phyloP scores from a whole-genome alignment of 495 filamentous ascomycete species.

The Daldinia concentrica region DNA sequence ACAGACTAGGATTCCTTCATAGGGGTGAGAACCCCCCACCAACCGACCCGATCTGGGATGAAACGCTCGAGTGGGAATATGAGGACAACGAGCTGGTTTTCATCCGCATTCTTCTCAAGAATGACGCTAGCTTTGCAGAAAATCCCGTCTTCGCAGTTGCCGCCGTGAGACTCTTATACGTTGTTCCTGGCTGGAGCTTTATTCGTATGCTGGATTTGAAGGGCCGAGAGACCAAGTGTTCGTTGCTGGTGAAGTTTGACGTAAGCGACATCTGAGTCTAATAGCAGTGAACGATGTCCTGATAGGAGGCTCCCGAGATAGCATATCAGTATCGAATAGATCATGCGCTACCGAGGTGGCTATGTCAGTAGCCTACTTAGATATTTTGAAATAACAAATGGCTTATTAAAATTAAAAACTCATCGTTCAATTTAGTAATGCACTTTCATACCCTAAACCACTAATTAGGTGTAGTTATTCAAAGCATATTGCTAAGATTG shows the following conservation, averaged over 20 bases:
- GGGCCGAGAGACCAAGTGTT: constrained; percentile 60
- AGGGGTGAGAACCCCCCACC: constrained; percentile 54
- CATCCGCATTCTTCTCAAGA: constrained; percentile 62
- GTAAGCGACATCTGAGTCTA: constrained; percentile 46
- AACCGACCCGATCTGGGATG: constrained; percentile 62
- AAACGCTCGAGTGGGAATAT: constrained; percentile 63
- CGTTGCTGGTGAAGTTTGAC: constrained; percentile 61
- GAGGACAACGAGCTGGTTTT: constrained; percentile 65
- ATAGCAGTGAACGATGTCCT: background rate
- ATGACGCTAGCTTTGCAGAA: constrained; percentile 59
- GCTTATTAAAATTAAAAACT: too few species aligned
- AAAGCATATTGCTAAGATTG: too few species aligned
- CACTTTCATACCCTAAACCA: too few species aligned
- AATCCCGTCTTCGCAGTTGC: constrained; percentile 61
- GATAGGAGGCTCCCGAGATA: too few species aligned
- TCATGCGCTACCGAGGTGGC: too few species aligned
- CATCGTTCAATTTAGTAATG: too few species aligned
- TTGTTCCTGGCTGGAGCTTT: constrained; percentile 60
- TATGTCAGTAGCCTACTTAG: too few species aligned
- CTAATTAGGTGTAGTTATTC: too few species aligned
- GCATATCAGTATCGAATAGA: too few species aligned
- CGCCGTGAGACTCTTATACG: constrained; percentile 59
- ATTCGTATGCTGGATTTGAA: constrained; percentile 63
- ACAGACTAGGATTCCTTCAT: constrained; percentile 55
- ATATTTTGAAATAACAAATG: too few species aligned